phyloP scores from a whole-genome alignment of 1,139 yeast species.

The Yamadazyma conglobata region DNA sequence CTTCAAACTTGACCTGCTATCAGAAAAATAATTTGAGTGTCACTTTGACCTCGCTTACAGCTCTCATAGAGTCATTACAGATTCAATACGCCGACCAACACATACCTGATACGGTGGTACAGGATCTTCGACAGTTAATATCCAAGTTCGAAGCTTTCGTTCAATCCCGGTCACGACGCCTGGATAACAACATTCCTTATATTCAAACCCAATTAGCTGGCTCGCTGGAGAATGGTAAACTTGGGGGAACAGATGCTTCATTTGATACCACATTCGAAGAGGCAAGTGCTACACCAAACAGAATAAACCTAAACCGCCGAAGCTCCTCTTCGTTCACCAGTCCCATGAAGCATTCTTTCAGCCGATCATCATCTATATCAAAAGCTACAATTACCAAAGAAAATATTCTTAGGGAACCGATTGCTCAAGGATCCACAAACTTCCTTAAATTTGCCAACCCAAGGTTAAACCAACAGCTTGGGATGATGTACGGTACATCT shows the following conservation, averaged over 20 bases:
- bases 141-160: conserved; percentile 2
- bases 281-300: background rate
- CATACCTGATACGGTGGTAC: background rate
- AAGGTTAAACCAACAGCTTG: conserved; percentile 8
- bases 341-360: conserved; percentile 6
- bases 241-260: too few species aligned
- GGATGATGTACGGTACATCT: background rate
- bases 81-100: conserved; percentile 1
- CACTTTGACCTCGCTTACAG: conserved; percentile 9
- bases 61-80: conserved; percentile 6
- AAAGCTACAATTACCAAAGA: conserved; percentile 13
- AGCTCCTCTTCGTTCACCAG: conserved; percentile 2
- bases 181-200: background rate
- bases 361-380: conserved; percentile 10
- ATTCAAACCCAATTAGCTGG: background rate
- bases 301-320: conserved; percentile 1
- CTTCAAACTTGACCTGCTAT: conserved; percentile 5
- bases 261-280: conserved; percentile 3
- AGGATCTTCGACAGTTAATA: conserved; percentile 1
- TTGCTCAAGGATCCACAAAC: conserved; percentile 6
- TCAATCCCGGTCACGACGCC: background rate
- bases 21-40: conserved; percentile 13
- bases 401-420: conserved; percentile 11
- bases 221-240: conserved; percentile 1
- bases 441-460: conserved; percentile 11